These are phyloP conservation scores for Zizania palustris DNA, from an alignment of 202 grass and related monocot genomes.

Conservation along the genomic window DNA sequence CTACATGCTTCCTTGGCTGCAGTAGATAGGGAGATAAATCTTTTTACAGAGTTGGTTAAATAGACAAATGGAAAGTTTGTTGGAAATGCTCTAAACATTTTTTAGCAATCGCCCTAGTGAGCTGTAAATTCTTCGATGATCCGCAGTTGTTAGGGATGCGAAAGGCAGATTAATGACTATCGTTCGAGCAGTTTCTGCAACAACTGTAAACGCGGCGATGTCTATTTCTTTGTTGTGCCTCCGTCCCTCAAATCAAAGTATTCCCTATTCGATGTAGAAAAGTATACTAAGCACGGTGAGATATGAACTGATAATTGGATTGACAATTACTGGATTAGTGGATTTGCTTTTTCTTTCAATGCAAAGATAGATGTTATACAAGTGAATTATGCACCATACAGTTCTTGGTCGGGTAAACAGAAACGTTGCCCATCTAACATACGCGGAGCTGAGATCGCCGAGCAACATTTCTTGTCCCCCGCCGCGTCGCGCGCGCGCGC, in stretches of 20 bases:
- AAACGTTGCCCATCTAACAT: not conserved
- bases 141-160: too few relatives aligned
- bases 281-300: too few relatives aligned
- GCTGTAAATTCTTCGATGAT: not conserved
- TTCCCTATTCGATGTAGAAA: not conserved
- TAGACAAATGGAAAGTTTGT: too few relatives aligned
- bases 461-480: constrained; percentile 75
- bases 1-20: not conserved
- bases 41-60: too few relatives aligned
- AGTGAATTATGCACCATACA: not conserved
- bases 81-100: too few relatives aligned
- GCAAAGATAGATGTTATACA: not conserved
- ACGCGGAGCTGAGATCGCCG: constrained; percentile 71
- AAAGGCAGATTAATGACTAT: too few relatives aligned
- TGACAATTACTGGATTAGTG: not conserved
- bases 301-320: not conserved
- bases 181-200: too few relatives aligned
- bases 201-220: too few relatives aligned
- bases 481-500: constrained; percentile 43
- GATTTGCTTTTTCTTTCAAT: not conserved
- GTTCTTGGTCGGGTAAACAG: not conserved
- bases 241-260: not conserved
- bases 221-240: not conserved
- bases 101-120: not conserved
- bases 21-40: too few relatives aligned